A percentile compares a stretch with the other conserved stretches of the same genome.
Conservation (phyloP, 2,329 filamentous ascomycete genomes). For the Cladosporium oxysporum region DNA sequence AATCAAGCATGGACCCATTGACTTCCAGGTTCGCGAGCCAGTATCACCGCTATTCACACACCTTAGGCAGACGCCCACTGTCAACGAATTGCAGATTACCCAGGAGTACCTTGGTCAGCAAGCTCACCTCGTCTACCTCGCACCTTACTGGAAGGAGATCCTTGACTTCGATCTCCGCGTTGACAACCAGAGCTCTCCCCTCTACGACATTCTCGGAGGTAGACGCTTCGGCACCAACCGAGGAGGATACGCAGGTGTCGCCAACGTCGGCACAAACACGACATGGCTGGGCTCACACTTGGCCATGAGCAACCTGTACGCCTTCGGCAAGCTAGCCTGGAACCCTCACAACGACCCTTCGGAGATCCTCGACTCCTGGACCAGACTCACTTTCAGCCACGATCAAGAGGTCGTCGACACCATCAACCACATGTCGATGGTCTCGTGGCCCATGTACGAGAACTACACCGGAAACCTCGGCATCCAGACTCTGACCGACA, state of each 20-base stretch:
- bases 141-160: conserved; percentile 68
- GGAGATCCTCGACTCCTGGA: conserved; percentile 64
- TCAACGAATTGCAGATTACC: conserved; percentile 66
- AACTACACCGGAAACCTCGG: conserved; percentile 71
- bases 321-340: conserved; percentile 69
- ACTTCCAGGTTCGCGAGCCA: conserved; percentile 72
- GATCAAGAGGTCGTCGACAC: conserved; percentile 58
- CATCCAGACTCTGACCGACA: conserved; percentile 69
- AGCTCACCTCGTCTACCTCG: conserved; percentile 66
- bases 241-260: conserved; percentile 66
- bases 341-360: conserved; percentile 54
- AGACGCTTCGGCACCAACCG: conserved; percentile 58
- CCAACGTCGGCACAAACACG: conserved; percentile 65
- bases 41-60: conserved; percentile 64
- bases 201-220: conserved; percentile 63
- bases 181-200: conserved; percentile 56
- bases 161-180: conserved; percentile 68
- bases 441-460: conserved; percentile 71
- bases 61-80: conserved; percentile 49
- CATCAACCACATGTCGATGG: conserved; percentile 65
- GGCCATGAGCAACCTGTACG: conserved; percentile 71
- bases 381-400: conserved; percentile 64
- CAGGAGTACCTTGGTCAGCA: conserved; percentile 75
- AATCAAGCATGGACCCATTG: conserved; percentile 73
- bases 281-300: conserved; percentile 72